Conservation (phyloP, 225 moss, liverwort and hornwort genomes). For the Sphagnum contortum region DNA sequence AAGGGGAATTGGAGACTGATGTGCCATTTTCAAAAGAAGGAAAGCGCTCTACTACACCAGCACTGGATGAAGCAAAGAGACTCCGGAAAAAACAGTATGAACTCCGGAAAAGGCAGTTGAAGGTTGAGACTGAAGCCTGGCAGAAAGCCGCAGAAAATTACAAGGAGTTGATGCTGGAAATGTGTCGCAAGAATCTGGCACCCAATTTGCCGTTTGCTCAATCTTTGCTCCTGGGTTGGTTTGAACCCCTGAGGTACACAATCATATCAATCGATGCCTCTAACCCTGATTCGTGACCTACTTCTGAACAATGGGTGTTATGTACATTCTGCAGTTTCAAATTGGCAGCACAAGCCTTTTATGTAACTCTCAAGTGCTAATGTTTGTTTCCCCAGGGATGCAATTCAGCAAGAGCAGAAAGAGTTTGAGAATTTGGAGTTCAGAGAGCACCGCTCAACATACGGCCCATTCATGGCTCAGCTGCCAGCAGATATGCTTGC, state of each 20-base stretch:
- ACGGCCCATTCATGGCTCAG: conserved; percentile 58
- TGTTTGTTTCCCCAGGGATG: conserved; percentile 39
- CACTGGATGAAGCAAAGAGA: conserved; percentile 13
- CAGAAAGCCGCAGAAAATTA: conserved; percentile 66
- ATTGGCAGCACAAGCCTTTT: too few relatives aligned
- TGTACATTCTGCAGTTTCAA: background rate
- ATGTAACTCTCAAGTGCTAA: background rate
- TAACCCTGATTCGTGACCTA: too few relatives aligned
- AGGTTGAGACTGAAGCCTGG: conserved; percentile 78
- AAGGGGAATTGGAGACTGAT: conserved; percentile 13
- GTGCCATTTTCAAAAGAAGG: background rate
- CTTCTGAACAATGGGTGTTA: too few relatives aligned
- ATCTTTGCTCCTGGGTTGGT: conserved; percentile 84
- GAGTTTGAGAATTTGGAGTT: conserved; percentile 25
- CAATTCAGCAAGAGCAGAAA: conserved; percentile 54
- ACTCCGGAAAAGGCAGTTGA: conserved; percentile 49
- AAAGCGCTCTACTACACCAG: too few relatives aligned
- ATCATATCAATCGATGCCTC: too few relatives aligned
- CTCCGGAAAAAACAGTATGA: conserved; percentile 20
- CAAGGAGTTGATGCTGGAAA: conserved; percentile 60
- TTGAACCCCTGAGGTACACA: conserved; percentile 72
- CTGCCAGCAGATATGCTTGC: conserved; percentile 93
- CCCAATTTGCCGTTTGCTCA: conserved; percentile 83
- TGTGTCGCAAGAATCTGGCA: conserved; percentile 93
- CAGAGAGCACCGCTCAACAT: conserved; percentile 52